A percentile compares a stretch with the other conserved stretches of the same genome.
Evolutionary conservation across 2,329 filamentous ascomycete species (phyloP).

Genomic region (Neurospora sp.): DNA sequence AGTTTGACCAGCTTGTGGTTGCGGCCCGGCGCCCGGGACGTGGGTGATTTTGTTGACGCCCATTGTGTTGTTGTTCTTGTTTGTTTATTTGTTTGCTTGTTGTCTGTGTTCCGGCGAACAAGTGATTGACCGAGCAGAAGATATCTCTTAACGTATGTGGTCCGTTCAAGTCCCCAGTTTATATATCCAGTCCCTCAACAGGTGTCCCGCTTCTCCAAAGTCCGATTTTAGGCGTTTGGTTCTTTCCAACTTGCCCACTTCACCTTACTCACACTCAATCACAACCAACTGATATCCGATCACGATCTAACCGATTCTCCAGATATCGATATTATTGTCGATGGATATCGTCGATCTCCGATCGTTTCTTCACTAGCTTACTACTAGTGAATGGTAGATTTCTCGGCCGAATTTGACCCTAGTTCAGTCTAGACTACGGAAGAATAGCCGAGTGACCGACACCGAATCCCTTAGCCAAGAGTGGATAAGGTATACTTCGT

Average conservation of each 20-base stretch:
- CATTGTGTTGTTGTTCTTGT: slow-evolving; percentile 34
- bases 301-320: neutral
- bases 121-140: neutral
- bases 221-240: neutral
- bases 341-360: neutral
- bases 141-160: neutral
- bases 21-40: slow-evolving; percentile 49
- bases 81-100: neutral
- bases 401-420: neutral
- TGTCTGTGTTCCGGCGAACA: neutral
- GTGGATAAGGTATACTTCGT: neutral
- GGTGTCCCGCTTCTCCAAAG: neutral
- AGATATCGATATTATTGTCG: neutral
- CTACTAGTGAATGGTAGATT: neutral
- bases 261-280: neutral
- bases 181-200: neutral
- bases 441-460: neutral
- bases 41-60: slow-evolving; percentile 61
- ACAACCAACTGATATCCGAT: neutral
- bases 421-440: neutral
- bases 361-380: neutral
- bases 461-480: neutral
- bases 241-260: neutral
- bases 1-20: slow-evolving; percentile 55
- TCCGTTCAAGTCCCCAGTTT: neutral